A percentile compares a stretch with the other conserved stretches of the same genome.
These are phyloP conservation scores for Schizopora paradoxa DNA, from an alignment of 1,284 basidiomycete genomes.

Conservation along the genomic window DNA sequence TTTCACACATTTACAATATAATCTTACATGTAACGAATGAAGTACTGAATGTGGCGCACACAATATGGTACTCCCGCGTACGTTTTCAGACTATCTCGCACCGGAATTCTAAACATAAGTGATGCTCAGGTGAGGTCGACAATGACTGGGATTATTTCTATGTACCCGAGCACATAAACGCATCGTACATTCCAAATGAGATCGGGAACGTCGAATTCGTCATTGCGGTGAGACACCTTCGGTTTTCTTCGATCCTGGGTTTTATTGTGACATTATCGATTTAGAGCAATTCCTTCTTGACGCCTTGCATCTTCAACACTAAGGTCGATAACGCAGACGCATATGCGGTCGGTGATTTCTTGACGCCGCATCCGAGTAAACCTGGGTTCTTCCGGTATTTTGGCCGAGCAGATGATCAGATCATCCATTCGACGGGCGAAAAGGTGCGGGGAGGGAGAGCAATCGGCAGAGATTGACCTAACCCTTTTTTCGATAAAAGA, in stretches of 20 bases:
- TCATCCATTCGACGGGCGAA: background rate
- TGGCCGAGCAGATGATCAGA: background rate
- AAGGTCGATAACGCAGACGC: background rate
- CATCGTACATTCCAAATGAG: constrained; percentile 13
- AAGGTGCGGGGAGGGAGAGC: background rate
- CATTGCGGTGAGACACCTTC: constrained; percentile 12
- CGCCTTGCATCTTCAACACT: background rate
- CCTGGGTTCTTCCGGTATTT: background rate
- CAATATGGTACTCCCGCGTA: too few species aligned
- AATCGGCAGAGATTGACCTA: background rate
- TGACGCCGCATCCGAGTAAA: background rate
- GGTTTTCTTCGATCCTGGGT: background rate
- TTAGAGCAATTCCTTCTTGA: too few species aligned
- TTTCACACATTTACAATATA: background rate
- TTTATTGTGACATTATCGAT: background rate
- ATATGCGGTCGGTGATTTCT: background rate
- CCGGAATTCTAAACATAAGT: too few species aligned
- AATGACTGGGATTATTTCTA: constrained; percentile 27
- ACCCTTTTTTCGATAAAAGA: background rate
- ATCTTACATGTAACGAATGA: background rate
- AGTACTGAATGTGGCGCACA: constrained; percentile 5
- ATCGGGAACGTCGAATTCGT: constrained; percentile 21
- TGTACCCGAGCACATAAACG: constrained; percentile 9
- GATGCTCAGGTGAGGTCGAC: constrained; percentile 13
- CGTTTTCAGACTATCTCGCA: too few species aligned